Conservation (phyloP, 805 yeast species). For the Ogataea ramenticola region DNA sequence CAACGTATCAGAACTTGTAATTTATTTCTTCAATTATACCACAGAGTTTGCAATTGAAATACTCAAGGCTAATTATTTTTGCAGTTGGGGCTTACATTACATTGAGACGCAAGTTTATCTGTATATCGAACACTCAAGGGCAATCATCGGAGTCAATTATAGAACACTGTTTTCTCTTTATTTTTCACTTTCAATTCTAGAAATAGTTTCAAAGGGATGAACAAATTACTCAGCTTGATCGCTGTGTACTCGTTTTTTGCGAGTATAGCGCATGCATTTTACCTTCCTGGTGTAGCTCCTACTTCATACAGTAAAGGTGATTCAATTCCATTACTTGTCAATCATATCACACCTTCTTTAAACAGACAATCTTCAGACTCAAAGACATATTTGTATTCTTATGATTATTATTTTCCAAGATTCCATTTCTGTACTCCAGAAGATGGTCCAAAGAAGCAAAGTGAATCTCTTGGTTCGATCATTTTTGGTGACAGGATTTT, state of each 20-base stretch:
- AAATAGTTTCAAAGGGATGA: not conserved
- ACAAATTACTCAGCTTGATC: not conserved
- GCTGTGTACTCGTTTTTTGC: not conserved
- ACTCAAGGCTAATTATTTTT: too few species aligned
- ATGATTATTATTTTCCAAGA: conserved; percentile 75
- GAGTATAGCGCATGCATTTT: conserved; percentile 50
- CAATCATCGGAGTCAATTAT: too few species aligned
- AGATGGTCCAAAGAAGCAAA: conserved; percentile 60
- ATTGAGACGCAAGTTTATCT: too few species aligned
- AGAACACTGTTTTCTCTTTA: too few species aligned
- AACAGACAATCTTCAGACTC: conserved; percentile 33
- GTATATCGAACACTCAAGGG: too few species aligned
- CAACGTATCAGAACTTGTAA: too few species aligned
- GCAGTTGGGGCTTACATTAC: too few species aligned
- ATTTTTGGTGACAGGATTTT: conserved; percentile 94
- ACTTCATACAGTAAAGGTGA: conserved; percentile 76
- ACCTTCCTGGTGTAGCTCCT: conserved; percentile 95
- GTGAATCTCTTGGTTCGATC: conserved; percentile 87
- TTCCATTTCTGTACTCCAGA: conserved; percentile 80
- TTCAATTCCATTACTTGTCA: conserved; percentile 69
- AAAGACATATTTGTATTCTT: conserved; percentile 59
- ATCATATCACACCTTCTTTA: conserved; percentile 80
- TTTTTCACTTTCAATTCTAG: too few species aligned
- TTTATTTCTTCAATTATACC: too few species aligned
- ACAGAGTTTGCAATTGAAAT: too few species aligned